These are phyloP conservation scores for Jaltomata sinuosa DNA, from an alignment of 257 asterid genomes.

Conservation along the genomic window DNA sequence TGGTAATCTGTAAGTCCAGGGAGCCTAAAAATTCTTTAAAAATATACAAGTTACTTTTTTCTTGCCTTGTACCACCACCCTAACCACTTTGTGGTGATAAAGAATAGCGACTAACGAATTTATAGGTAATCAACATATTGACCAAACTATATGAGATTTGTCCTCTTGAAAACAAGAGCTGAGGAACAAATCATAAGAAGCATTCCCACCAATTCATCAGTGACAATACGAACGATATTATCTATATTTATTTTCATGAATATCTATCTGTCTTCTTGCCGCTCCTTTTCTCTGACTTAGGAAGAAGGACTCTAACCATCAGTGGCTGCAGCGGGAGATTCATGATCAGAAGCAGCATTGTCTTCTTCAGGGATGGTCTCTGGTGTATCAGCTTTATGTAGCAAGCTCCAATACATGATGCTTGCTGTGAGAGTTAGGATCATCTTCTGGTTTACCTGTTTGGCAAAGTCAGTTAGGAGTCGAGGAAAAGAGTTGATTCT, in stretches of 20 bases:
- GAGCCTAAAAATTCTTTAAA: neutral
- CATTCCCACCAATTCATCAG: neutral
- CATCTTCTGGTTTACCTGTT: slow-evolving; percentile 3
- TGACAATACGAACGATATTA: neutral
- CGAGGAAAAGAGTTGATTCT: neutral
- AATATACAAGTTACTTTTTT: neutral
- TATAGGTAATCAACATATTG: neutral
- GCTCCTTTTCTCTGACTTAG: neutral
- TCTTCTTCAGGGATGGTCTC: slow-evolving; percentile 5
- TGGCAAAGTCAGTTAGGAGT: neutral
- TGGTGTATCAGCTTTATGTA: neutral
- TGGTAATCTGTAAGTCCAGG: neutral
- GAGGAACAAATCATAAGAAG: neutral
- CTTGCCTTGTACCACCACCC: neutral
- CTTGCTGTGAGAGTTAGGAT: slow-evolving; percentile 1
- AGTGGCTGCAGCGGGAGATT: neutral
- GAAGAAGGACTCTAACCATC: neutral
- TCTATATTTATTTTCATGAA: neutral
- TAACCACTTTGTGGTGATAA: neutral
- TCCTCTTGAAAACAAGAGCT: neutral
- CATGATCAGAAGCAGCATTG: neutral
- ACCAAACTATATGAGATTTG: neutral
- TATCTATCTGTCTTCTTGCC: neutral
- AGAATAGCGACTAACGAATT: neutral
- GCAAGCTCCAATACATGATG: slow-evolving; percentile 6